Base-by-base conservation (phyloP, 1,284 basidiomycete genomes). In the Termitomyces sp. region DNA sequence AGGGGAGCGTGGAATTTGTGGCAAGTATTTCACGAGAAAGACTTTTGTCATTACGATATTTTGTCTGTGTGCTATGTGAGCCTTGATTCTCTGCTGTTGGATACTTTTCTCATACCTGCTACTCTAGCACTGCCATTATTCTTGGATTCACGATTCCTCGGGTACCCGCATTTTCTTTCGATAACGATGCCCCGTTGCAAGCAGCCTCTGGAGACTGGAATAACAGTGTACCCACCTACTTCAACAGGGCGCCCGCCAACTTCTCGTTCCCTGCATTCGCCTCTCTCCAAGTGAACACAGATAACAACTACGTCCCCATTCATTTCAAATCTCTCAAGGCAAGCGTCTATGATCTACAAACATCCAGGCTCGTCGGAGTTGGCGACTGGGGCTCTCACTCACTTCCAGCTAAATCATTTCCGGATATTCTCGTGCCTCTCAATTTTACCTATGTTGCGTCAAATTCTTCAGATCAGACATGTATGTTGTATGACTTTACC, bases 401-500 rank as follows among this genome's bases (percentile, higher is more conserved):
- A 1, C 67, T 93, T 2, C 79, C 83, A 9, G 85, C 89, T 19
- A 86, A 85, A 64, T 53, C 70, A 31, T 84, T 84, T 64, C 76
- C 81, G 5, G 67, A 81, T 34, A 73, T 94, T 34, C 67, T 78
- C 41, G 60, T 95, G 17, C 92, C 92, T 0, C 72, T 95, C 51
- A 87, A 86, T 61, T 93, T 94, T 69, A 82, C 83, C 0, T 94
- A 94, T 66, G 58, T 82, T n/a, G 89, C 87, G 0, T 73, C 80
- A n/a, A 94, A 95, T 66, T 77, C 80, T 47, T 82, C 85, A 1
- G 92, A 95, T 70, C 73, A 77, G 39, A 94, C 92, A 30, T 95
- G 92, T 90, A 63, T 61, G 84, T 73, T 2, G 45, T 31, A 41
- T 41, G 17, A 41, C 9, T 33, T 45, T 49, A 15, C 47, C 28